Evolutionary conservation across 2,329 filamentous ascomycete species (phyloP).

Genomic region (Colletotrichum chlorophyti): DNA sequence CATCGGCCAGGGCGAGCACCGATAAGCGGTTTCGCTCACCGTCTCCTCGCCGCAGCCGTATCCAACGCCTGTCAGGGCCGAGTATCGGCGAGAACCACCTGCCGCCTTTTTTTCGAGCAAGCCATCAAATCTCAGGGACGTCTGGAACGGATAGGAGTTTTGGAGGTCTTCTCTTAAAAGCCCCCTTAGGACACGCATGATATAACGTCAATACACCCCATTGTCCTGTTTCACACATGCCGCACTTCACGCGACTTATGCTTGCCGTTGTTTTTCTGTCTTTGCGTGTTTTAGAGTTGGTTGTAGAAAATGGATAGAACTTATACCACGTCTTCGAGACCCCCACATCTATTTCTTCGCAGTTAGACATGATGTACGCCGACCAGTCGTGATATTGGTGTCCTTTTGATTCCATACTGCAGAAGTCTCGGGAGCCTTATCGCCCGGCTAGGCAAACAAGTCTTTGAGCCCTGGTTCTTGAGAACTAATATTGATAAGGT

Average conservation of each 20-base stretch:
- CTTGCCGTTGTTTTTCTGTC: slow-evolving; percentile 5
- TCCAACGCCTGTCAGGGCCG: neutral
- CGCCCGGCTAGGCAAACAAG: too few species aligned
- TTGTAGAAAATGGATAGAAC: neutral
- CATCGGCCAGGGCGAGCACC: slow-evolving; percentile 38
- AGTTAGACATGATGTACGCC: neutral
- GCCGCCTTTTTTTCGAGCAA: slow-evolving; percentile 15
- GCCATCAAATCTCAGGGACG: slow-evolving; percentile 15
- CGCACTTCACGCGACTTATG: slow-evolving; percentile 13
- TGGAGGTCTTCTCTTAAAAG: slow-evolving; percentile 16
- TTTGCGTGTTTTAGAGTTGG: slow-evolving; percentile 1
- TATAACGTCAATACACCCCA: slow-evolving; percentile 10
- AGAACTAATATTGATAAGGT: too few species aligned
- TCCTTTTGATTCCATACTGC: too few species aligned
- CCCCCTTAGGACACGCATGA: slow-evolving; percentile 15
- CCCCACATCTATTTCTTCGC: too few species aligned
- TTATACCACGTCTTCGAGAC: neutral
- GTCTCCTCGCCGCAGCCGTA: too few species aligned
- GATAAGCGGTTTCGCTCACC: slow-evolving; percentile 1
- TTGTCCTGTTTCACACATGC: slow-evolving; percentile 18
- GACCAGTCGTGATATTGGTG: neutral
- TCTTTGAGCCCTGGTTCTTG: too few species aligned
- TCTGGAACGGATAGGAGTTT: slow-evolving; percentile 25
- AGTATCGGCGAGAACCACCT: neutral
- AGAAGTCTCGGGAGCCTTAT: too few species aligned